Evolutionary conservation across 2,329 filamentous ascomycete genomes (phyloP).

Genomic region (Trichoderma sp.): DNA sequence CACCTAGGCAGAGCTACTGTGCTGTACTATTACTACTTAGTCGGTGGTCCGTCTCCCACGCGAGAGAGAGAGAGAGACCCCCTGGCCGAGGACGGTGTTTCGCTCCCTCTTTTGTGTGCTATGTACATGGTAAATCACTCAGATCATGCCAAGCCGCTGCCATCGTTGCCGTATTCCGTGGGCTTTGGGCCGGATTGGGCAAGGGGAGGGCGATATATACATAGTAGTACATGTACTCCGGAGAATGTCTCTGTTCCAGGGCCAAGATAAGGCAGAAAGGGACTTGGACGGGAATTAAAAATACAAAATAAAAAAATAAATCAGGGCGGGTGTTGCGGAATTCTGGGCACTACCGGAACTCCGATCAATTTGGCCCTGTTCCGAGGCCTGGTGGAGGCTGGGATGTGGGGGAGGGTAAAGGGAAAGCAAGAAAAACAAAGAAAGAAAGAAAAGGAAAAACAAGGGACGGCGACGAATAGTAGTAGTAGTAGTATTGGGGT

Average conservation of each 20-base stretch:
- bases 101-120: not conserved
- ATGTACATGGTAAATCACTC: conserved; percentile 8
- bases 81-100: not conserved
- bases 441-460: not conserved
- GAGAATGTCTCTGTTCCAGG: not conserved
- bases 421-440: not conserved
- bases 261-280: not conserved
- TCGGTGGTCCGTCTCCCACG: not conserved
- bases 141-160: not conserved
- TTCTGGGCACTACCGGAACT: not conserved
- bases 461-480: not conserved
- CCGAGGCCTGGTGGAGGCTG: not conserved
- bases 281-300: too few species aligned
- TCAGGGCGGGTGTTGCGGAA: not conserved
- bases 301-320: not conserved
- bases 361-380: not conserved
- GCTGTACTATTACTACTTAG: not conserved
- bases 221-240: too few species aligned
- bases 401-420: not conserved
- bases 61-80: too few species aligned
- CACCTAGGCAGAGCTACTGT: not conserved
- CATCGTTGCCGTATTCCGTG: not conserved
- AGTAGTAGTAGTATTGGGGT: too few species aligned
- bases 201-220: too few species aligned
- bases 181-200: not conserved